Evolutionary conservation across 164 flowering plant genomes (phyloP), one percentile per base, ranked within the genome.

Genomic region (Akebia trifoliata): DNA sequence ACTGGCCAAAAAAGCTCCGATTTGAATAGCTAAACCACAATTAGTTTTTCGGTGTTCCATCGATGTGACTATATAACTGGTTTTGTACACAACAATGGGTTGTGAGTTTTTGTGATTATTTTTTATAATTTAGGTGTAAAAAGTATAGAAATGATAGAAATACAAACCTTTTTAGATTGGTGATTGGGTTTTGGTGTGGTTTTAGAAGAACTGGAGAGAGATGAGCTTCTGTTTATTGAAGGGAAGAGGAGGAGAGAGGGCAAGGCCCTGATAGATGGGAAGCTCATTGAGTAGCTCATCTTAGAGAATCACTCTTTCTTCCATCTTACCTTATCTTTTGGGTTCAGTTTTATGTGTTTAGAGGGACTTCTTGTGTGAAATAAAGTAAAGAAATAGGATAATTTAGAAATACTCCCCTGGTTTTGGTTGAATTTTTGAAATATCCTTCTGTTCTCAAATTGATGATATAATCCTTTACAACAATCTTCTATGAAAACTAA

Each of bases 1-100:
- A 26, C 73, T 67, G 56, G 82, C 78, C 59, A 83, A 57, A 42
- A 80, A 46, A 18, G 77, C 74, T 65, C 77, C 96, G 47, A 76
- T 45, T 73, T 80, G 87, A 47, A 77, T 26, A 6, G 75, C 76
- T 69, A 85, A 65, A 50, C 24, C 40, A 25, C 15, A 57, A 58
- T 39, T 4, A 22, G n/a, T 65, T 61, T n/a, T 20, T 21, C 4
- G 59, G 66, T 42, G 66, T 72, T 14, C 10, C 17, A n/a, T 1
- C 9, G 37, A 20, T 24, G 50, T 35, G 50, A 43, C 39, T 34
- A 25, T 24, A 14, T 17, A 61, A 40, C 55, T 54, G 53, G n/a
- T 50, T 32, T 29, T 43, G 24, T 12, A 17, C 25, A 22, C n/a
- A 66, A 20, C 56, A 60, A 35, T 29, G 38, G 35, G 24, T 35